These are phyloP conservation scores for Chlorella sp. DNA, from an alignment of 139 green algal genomes.

Conservation along the genomic window DNA sequence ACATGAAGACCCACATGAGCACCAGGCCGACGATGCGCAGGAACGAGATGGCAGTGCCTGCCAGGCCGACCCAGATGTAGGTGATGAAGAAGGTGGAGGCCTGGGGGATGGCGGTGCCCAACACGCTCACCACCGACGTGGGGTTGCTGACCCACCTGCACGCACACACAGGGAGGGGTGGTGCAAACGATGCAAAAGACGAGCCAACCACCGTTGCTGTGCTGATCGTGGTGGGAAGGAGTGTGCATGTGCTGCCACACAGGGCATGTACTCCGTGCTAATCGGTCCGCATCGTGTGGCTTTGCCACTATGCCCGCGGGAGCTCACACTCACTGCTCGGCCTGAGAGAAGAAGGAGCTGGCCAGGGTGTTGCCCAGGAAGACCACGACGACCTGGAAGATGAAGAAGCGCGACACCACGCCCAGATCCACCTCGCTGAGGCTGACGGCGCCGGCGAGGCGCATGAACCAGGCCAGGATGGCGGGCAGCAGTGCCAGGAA, in stretches of 20 bases:
- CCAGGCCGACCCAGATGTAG: constrained; percentile 21
- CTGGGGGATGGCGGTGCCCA: constrained; percentile 44
- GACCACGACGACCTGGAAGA: constrained; percentile 41
- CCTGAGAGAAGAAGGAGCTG: constrained; percentile 39
- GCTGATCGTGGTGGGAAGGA: too few species aligned
- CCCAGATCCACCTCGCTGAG: constrained; percentile 27
- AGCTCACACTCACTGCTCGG: constrained; percentile 10
- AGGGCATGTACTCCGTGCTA: too few species aligned
- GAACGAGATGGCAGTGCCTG: constrained; percentile 14
- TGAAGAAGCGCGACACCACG: constrained; percentile 28
- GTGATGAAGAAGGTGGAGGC: constrained; percentile 45
- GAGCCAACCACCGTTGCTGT: too few species aligned
- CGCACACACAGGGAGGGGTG: too few species aligned
- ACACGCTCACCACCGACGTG: constrained; percentile 18
- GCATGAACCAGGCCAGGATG: constrained; percentile 51
- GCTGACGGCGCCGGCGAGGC: constrained; percentile 37
- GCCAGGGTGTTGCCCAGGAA: constrained; percentile 38
- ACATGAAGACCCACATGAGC: constrained; percentile 20
- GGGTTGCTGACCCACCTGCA: constrained; percentile 29
- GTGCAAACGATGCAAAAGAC: not conserved
- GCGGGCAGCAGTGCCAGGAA: constrained; percentile 63
- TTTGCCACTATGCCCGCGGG: not conserved
- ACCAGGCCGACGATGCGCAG: constrained; percentile 20
- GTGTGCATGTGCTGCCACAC: too few species aligned
- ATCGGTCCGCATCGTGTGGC: too few species aligned